Percentiles rank a stretch among this genome's conserved stretches.
Evolutionary conservation across 345 rosid species (phyloP).

Genomic region (Mercurialis annua): DNA sequence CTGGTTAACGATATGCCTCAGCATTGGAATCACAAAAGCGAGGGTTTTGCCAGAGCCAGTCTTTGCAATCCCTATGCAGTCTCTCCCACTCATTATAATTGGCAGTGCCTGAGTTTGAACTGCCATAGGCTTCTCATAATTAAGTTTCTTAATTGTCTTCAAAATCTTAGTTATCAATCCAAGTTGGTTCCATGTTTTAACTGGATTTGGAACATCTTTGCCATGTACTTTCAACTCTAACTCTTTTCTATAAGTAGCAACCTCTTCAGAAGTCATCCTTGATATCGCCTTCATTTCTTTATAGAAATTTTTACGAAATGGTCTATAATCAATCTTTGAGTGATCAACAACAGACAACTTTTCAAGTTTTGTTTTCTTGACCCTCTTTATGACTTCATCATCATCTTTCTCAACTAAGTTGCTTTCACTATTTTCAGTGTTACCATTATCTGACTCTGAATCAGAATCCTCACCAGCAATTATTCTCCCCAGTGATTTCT

Average conservation of each 20-base stretch:
- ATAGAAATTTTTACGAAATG: conserved; percentile 80
- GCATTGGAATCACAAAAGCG: conserved; percentile 95
- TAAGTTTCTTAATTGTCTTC: conserved; percentile 84
- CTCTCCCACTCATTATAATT: conserved; percentile 91
- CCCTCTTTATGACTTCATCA: conserved; percentile 96
- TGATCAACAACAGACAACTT: conserved; percentile 88
- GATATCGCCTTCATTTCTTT: conserved; percentile 85
- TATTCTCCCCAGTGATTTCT: conserved; percentile 78
- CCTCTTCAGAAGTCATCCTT: conserved; percentile 83
- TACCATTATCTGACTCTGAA: conserved; percentile 74
- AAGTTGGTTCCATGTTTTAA: conserved; percentile 93
- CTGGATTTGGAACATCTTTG: conserved; percentile 86
- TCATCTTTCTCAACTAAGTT: conserved; percentile 80
- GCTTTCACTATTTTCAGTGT: conserved; percentile 56
- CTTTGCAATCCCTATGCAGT: conserved; percentile 95
- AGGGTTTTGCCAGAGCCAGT: conserved; percentile 99
- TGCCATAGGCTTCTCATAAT: conserved; percentile 90
- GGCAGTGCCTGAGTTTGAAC: conserved; percentile 98
- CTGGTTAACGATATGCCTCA: conserved; percentile 98
- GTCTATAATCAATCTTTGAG: conserved; percentile 77
- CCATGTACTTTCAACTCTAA: conserved; percentile 92
- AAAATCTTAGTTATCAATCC: conserved; percentile 77
- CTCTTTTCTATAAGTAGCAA: conserved; percentile 67
- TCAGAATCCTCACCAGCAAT: conserved; percentile 93
- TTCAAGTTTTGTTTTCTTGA: conserved; percentile 95